Evolutionary conservation across 1,284 basidiomycete genomes (phyloP).

Genomic region (Sutorius eximius): DNA sequence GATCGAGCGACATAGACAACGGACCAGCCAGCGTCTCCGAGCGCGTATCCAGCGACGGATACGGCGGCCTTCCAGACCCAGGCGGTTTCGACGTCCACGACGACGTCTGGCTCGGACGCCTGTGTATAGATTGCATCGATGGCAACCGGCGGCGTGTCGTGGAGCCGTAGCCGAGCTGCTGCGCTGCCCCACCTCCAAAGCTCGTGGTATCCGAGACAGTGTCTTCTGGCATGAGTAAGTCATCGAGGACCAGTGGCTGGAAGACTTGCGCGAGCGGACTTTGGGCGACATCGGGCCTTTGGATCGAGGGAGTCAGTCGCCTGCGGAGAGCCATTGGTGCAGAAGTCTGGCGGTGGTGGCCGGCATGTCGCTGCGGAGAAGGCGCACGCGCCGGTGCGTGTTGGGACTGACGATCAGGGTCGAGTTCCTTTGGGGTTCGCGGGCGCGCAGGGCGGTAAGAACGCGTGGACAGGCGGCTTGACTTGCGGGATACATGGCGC

Average conservation of each 20-base stretch:
- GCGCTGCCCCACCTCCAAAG: conserved; percentile 8
- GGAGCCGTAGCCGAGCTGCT: conserved; percentile 53
- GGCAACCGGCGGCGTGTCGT: conserved; percentile 55
- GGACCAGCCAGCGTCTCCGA: conserved; percentile 20
- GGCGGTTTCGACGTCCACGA: conserved; percentile 2
- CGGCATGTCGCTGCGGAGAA: conserved; percentile 8
- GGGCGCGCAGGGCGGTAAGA: conserved; percentile 20
- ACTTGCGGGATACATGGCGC: conserved; percentile 35
- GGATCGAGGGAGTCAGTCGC: conserved; percentile 49
- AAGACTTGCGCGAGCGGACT: conserved; percentile 71
- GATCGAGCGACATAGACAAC: conserved; percentile 38
- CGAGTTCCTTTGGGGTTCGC: conserved; percentile 25
- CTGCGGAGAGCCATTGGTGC: conserved; percentile 38
- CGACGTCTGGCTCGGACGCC: conserved; percentile 18
- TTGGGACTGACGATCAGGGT: neutral
- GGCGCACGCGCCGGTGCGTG: conserved; percentile 6
- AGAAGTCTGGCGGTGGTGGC: conserved; percentile 17
- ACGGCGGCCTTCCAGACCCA: conserved; percentile 25
- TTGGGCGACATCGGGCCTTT: conserved; percentile 43
- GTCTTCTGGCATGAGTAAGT: conserved; percentile 40
- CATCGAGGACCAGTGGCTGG: conserved; percentile 61
- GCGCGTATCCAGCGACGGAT: conserved; percentile 23
- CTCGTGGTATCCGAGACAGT: conserved; percentile 12
- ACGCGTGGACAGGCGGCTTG: conserved; percentile 31
- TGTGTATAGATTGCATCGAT: conserved; percentile 41